phyloP scores from a whole-genome alignment of 441 rosid genomes.

The Gossypium gossypioides region DNA sequence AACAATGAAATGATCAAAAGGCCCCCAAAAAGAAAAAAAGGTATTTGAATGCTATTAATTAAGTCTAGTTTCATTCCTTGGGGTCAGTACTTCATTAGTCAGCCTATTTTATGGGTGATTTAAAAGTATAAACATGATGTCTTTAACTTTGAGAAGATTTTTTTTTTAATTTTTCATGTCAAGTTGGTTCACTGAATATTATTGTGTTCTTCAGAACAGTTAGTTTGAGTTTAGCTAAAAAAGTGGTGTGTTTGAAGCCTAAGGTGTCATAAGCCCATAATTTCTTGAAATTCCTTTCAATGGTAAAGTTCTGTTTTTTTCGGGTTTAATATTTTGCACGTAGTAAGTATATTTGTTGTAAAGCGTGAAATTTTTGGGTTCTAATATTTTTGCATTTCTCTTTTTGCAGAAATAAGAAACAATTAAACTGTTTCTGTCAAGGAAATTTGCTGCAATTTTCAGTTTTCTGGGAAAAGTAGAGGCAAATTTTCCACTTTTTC shows the following conservation, averaged over 20 bases:
- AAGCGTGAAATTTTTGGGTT: background rate
- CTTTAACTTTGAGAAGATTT: background rate
- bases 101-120: background rate
- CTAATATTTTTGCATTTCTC: background rate
- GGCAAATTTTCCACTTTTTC: too few species aligned
- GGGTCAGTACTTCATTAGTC: background rate
- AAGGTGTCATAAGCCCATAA: background rate
- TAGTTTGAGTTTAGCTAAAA: background rate
- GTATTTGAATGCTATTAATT: background rate
- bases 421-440: background rate
- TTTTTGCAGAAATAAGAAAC: background rate
- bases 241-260: background rate
- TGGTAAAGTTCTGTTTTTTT: background rate
- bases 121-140: background rate
- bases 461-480: background rate
- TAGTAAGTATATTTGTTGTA: background rate
- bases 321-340: background rate
- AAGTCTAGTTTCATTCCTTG: background rate
- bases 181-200: background rate
- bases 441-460: conserved; percentile 12
- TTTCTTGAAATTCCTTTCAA: conserved; percentile 4
- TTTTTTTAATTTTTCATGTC: background rate
- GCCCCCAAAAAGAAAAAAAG: background rate
- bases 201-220: background rate
- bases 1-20: background rate